Base-by-base conservation (phyloP, 2,329 filamentous ascomycete genomes). In the Myriangium duriaei region DNA sequence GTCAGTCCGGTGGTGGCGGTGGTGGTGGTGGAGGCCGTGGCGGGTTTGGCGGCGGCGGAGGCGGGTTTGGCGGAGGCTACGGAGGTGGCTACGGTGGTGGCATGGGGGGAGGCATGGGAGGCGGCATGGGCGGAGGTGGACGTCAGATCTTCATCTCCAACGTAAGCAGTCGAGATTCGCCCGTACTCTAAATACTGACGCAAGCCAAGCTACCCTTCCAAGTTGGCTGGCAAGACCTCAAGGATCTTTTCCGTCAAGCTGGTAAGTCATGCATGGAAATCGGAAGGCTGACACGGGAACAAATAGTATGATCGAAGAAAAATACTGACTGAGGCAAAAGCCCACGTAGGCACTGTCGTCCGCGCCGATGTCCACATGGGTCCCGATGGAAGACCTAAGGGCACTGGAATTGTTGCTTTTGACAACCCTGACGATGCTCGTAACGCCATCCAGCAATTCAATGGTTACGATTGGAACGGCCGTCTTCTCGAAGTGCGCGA, bases 391-490 rank as follows among this genome's bases (percentile, higher is more conserved):
- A 79, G 87, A 47, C 86, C 91, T 34, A 98, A 96, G 67, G 91
- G 91, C 39, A 94, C 91, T 35, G 91, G 91, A 48, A 93, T 96
- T 42, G 91, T 98, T 44, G 86, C 91, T 30, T 98, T 95, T 58
- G 91, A 98, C 59, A 88, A 79, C 41, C 76, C 86, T 1, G 87
- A 96, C 42, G 91, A 98, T 62, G 88, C 91, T 30, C 84, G 86
- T 48, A 94, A 86, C 55, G 91, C 91, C 14, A 98, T 98, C 48
- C 79, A 86, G 55, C 87, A 95, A 50, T 98, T 96, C 70, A 95
- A 96, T 57, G 91, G 91, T 42, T 96, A 94, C 58, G 91, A 98
- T 47, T 98, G 91, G 91, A 88, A 96, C 60, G 91, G 91, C 9
- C 81, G 91, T 42, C 67, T 79, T 37, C 75, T 98, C 35, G 91